Evolutionary conservation across 192 early-diverging fungal species (phyloP).

Genomic region (Dissophora ornata): DNA sequence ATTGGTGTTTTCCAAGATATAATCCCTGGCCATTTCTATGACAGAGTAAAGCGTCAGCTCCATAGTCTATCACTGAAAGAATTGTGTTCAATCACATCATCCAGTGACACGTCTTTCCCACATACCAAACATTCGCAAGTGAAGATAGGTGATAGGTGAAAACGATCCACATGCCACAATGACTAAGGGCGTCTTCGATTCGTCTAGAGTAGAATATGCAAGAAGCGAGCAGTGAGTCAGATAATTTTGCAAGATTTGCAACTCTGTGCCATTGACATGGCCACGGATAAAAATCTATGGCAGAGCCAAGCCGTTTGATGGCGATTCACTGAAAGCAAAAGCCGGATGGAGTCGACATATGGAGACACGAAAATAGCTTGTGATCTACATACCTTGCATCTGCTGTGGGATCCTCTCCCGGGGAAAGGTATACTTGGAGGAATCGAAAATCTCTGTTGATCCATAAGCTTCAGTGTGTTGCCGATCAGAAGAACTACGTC

Average conservation of each 20-base stretch:
- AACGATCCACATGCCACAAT: constrained; percentile 97
- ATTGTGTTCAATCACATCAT: too few relatives aligned
- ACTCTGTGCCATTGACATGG: too few relatives aligned
- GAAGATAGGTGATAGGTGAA: constrained; percentile 96
- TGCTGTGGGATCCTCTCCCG: constrained; percentile 33
- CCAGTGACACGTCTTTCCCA: not conserved
- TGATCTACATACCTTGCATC: constrained; percentile 42
- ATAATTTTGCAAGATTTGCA: too few relatives aligned
- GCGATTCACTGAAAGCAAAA: too few relatives aligned
- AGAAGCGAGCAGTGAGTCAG: too few relatives aligned
- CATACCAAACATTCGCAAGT: constrained; percentile 98
- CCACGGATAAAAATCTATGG: not conserved
- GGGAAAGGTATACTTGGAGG: constrained; percentile 46
- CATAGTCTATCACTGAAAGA: too few relatives aligned
- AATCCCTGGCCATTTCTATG: constrained; percentile 94
- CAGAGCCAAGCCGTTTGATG: not conserved
- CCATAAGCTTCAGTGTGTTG: constrained; percentile 53
- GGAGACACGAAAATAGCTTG: too few relatives aligned
- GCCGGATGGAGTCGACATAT: too few relatives aligned
- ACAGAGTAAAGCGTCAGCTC: not conserved
- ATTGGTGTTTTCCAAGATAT: constrained; percentile 73
- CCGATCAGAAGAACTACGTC: constrained; percentile 45
- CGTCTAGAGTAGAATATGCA: constrained; percentile 51
- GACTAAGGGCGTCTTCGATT: constrained; percentile 83
- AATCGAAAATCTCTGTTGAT: constrained; percentile 49